A percentile compares a stretch with the other conserved stretches of the same genome.
Evolutionary conservation across 495 filamentous ascomycete species (phyloP).

Genomic region (Hyaloscypha variabilis): DNA sequence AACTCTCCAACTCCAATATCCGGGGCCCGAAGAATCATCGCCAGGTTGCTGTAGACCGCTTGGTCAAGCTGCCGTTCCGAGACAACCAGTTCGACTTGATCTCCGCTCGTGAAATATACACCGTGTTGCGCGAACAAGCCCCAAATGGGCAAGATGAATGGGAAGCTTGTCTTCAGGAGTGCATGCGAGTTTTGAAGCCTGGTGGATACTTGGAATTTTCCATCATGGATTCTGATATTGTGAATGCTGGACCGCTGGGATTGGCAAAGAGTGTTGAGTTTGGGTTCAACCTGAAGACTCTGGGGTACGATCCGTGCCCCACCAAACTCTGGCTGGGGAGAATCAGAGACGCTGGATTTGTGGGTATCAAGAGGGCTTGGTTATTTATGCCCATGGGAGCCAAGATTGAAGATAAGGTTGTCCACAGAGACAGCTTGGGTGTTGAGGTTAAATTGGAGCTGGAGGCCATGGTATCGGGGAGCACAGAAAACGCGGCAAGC

Average conservation of each 20-base stretch:
- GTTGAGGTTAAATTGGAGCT: slow-evolving; percentile 56
- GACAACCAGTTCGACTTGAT: slow-evolving; percentile 90
- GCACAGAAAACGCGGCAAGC: slow-evolving; percentile 70
- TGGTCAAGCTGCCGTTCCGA: slow-evolving; percentile 84
- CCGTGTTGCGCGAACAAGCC: slow-evolving; percentile 71
- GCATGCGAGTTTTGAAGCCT: slow-evolving; percentile 86
- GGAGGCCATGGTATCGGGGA: slow-evolving; percentile 69
- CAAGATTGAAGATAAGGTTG: slow-evolving; percentile 49
- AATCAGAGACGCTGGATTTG: slow-evolving; percentile 74
- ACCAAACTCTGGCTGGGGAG: slow-evolving; percentile 78
- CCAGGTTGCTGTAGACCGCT: slow-evolving; percentile 69
- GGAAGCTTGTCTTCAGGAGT: slow-evolving; percentile 81
- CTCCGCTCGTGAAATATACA: slow-evolving; percentile 85
- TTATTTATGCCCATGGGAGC: slow-evolving; percentile 85
- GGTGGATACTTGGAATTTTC: slow-evolving; percentile 91
- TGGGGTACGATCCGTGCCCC: slow-evolving; percentile 84
- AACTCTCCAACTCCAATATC: slow-evolving; percentile 68
- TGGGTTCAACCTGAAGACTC: slow-evolving; percentile 79
- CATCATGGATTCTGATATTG: slow-evolving; percentile 84
- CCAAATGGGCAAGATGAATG: slow-evolving; percentile 77
- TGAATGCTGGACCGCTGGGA: slow-evolving; percentile 76
- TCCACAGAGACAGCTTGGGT: slow-evolving; percentile 44
- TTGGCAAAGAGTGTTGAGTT: slow-evolving; percentile 87
- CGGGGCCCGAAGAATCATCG: slow-evolving; percentile 87
- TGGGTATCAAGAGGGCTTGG: slow-evolving; percentile 83